phyloP scores from a whole-genome alignment of 306 rosid genomes.

The Medicago arabica region DNA sequence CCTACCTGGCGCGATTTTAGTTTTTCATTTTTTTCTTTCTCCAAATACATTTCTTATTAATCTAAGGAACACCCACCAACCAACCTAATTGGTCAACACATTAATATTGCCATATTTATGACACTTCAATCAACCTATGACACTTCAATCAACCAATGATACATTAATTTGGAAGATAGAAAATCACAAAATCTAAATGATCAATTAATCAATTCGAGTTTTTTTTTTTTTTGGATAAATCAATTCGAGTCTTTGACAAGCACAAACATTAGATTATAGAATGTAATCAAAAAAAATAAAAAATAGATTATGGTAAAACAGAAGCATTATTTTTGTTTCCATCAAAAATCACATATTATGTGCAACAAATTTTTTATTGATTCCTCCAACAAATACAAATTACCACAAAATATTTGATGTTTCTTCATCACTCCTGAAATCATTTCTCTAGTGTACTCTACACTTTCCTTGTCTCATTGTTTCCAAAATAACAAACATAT shows the following conservation, averaged over 20 bases:
- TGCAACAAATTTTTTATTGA: constrained; percentile 38
- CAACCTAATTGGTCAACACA: too few relatives aligned
- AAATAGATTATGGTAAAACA: too few relatives aligned
- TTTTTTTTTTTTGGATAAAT: too few relatives aligned
- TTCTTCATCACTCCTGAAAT: constrained; percentile 7
- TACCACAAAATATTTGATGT: constrained; percentile 25
- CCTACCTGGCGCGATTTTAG: constrained; percentile 98
- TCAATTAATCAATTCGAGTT: too few relatives aligned
- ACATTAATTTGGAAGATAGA: too few relatives aligned
- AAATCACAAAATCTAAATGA: too few relatives aligned
- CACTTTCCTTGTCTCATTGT: not conserved
- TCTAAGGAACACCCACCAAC: too few relatives aligned
- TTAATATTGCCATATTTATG: too few relatives aligned
- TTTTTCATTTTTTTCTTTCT: rapidly evolving
- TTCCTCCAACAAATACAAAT: constrained; percentile 29
- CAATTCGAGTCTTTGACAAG: constrained; percentile 22
- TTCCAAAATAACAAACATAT: constrained; percentile 15
- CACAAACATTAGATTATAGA: constrained; percentile 3
- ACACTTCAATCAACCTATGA: constrained; percentile 2
- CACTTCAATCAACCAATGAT: not conserved
- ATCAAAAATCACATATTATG: constrained; percentile 19
- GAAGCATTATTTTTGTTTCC: too few relatives aligned
- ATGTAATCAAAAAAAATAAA: too few relatives aligned
- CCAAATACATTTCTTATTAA: not conserved
- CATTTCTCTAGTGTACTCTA: constrained; percentile 24